A percentile compares a stretch with the other conserved stretches of the same genome.
These are phyloP conservation scores for Hanseniaspora vineae DNA, from an alignment of 805 yeast genomes.

Conservation along the genomic window DNA sequence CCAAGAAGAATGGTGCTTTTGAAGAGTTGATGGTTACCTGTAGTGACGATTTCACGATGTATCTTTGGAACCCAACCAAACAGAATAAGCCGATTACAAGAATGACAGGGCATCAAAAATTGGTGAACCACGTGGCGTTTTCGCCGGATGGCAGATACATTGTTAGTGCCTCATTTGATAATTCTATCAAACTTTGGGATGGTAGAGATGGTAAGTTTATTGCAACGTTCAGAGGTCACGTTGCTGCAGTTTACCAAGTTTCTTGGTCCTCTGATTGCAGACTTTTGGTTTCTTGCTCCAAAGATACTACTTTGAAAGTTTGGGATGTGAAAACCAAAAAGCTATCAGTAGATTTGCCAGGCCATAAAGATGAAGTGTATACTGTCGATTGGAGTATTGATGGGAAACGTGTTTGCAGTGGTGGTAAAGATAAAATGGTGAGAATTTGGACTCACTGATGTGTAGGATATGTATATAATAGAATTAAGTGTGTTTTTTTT, in stretches of 20 bases:
- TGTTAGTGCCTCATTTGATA: constrained; percentile 90
- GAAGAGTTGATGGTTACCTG: constrained; percentile 93
- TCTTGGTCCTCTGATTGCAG: constrained; percentile 97
- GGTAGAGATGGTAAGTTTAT: constrained; percentile 84
- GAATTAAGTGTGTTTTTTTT: no score
- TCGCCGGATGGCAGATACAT: constrained; percentile 90
- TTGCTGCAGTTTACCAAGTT: constrained; percentile 93
- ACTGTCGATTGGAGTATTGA: constrained; percentile 98
- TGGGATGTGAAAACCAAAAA: constrained; percentile 90
- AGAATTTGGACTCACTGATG: constrained; percentile 77
- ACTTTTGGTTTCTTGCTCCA: constrained; percentile 81
- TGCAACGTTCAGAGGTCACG: constrained; percentile 90
- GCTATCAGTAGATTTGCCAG: constrained; percentile 81
- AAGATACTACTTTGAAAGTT: constrained; percentile 89
- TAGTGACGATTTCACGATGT: constrained; percentile 96
- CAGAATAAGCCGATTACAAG: constrained; percentile 74
- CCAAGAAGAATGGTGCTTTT: constrained; percentile 37
- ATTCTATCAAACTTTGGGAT: constrained; percentile 92
- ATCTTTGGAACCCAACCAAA: constrained; percentile 84
- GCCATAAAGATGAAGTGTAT: constrained; percentile 89
- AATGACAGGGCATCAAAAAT: constrained; percentile 95
- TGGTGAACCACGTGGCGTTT: constrained; percentile 90
- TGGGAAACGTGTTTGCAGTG: constrained; percentile 89
- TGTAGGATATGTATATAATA: not conserved
- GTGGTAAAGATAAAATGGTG: constrained; percentile 92